These are phyloP conservation scores for Trypanosoma cruzi DNA, from an alignment of 208 protist genomes.

Conservation along the genomic window DNA sequence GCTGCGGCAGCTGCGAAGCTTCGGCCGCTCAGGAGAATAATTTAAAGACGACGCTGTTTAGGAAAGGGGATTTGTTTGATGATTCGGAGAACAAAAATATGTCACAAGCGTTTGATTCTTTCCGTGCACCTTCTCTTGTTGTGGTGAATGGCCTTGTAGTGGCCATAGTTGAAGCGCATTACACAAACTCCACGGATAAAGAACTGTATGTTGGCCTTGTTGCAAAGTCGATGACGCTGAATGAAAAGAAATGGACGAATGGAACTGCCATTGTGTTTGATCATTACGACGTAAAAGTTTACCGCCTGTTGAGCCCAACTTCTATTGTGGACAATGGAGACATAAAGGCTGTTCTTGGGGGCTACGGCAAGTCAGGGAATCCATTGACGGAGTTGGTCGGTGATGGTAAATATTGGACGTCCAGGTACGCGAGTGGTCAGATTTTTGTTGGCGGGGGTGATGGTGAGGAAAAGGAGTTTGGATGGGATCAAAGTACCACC, in stretches of 20 bases:
- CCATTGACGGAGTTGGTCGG: too few species aligned
- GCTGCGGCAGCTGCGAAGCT: too few species aligned
- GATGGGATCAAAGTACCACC: conserved; percentile 1
- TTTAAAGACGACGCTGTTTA: too few species aligned
- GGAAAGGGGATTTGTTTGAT: too few species aligned
- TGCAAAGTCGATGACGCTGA: not conserved
- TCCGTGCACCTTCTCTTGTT: conserved; percentile 11
- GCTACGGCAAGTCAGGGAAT: too few species aligned
- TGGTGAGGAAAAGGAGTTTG: not conserved
- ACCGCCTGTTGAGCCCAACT: conserved; percentile 16
- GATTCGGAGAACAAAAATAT: too few species aligned
- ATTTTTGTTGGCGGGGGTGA: too few species aligned
- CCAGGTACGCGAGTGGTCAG: too few species aligned
- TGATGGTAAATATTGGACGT: too few species aligned
- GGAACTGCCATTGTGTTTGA: conserved; percentile 10
- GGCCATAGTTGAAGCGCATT: conserved; percentile 5
- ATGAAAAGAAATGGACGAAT: conserved; percentile 4
- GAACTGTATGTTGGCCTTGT: conserved; percentile 2
- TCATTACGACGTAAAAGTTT: not conserved
- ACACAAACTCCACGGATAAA: not conserved
- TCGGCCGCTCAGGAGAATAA: too few species aligned
- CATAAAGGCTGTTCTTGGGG: not conserved
- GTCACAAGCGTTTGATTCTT: conserved; percentile 13
- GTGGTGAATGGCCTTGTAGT: conserved; percentile 14
- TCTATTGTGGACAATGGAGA: conserved; percentile 10